Evolutionary conservation across 2,329 filamentous ascomycete species (phyloP), one percentile per base, ranked within the genome.

Genomic region (Pseudogymnoascus sp.): DNA sequence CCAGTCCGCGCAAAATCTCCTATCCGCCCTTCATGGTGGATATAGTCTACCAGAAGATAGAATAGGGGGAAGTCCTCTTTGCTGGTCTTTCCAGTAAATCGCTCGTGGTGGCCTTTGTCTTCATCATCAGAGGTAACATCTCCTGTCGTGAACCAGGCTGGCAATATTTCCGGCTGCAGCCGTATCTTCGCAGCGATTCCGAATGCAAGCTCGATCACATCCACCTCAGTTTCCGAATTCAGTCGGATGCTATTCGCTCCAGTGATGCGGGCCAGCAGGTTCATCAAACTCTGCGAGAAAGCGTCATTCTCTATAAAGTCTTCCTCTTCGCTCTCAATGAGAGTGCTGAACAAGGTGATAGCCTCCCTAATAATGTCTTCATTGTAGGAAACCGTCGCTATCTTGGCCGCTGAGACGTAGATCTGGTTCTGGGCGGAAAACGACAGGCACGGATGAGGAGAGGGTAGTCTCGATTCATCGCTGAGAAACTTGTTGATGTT

Each of bases 121-220:
- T 72, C 71, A 16, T 75, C 70, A 2, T 74, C 72, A 2, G 37
- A 19, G 7, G 61, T 72, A 8, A 70, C 70, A 38, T 69, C 68
- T n/a, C 66, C 75, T 6, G 86, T 84, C 67, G 89, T 89, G 77
- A 99, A 99, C 95, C 95, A 99, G 14, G 91, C 89, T 1, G 90
- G 85, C 56, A 99, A 78, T 62, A 98, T 93, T 64, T 88, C 84
- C 4, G 95, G 93, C 69, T 96, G 89, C 65, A 97, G 80, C 53
- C 95, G 84, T 69, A 99, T 96, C 81, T 98, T 98, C 68, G 95
- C 96, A 19, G 95, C 91, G 68, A 99, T 93, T 66, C 93, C 96
- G 78, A 99, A 99, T 50, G 96, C 84, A 63, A 99, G 79, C 78
- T 99, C 93, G 61, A 98, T 90, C 59, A 98, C 87, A 64, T 92